A percentile compares a stretch with the other conserved stretches of the same genome.
Conservation (phyloP, 2,329 filamentous ascomycete species). For the Talaromyces sp. region DNA sequence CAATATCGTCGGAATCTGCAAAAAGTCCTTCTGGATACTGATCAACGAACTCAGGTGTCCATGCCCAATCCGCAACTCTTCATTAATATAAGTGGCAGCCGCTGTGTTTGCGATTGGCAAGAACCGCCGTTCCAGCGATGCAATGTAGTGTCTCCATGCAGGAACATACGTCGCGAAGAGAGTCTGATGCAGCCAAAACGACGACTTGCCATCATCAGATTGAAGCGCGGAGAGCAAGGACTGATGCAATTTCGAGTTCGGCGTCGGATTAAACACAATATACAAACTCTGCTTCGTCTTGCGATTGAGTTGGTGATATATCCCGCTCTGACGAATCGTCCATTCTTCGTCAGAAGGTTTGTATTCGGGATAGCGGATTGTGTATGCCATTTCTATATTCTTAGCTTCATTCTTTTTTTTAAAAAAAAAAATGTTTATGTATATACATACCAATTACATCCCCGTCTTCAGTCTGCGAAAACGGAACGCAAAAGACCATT, state of each 20-base stretch:
- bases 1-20: constrained; percentile 15
- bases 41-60: constrained; percentile 14
- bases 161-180: constrained; percentile 31
- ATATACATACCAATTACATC: constrained; percentile 24
- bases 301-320: constrained; percentile 33
- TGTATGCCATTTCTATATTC: constrained; percentile 29
- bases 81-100: constrained; percentile 23
- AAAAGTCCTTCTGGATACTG: constrained; percentile 15
- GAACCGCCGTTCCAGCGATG: constrained; percentile 26
- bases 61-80: constrained; percentile 10
- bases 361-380: constrained; percentile 31
- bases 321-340: constrained; percentile 34
- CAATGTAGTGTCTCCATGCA: constrained; percentile 34
- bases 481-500: constrained; percentile 28
- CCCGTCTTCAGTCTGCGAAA: constrained; percentile 18
- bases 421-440: neutral
- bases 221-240: neutral
- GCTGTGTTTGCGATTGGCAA: constrained; percentile 25
- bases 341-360: constrained; percentile 27
- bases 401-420: neutral
- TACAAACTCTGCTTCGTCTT: constrained; percentile 26
- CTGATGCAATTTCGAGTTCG: constrained; percentile 22
- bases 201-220: constrained; percentile 17
- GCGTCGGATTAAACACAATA: constrained; percentile 30
- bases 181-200: constrained; percentile 30